These are phyloP conservation scores for Poterioochromonas sp. DNA, from an alignment of 352 stramenopile genomes.

Conservation along the genomic window DNA sequence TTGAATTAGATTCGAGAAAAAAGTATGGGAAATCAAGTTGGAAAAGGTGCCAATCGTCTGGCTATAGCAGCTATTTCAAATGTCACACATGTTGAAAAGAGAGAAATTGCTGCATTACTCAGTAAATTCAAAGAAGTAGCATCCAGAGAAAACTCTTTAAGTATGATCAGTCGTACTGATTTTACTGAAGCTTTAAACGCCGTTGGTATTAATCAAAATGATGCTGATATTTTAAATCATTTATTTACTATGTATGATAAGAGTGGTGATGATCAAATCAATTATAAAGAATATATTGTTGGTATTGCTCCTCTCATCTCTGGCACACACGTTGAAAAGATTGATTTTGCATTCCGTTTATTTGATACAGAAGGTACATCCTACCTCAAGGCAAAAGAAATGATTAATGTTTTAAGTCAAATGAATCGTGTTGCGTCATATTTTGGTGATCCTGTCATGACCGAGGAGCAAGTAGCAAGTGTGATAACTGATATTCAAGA, in stretches of 20 bases:
- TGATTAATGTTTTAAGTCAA: slow-evolving; percentile 36
- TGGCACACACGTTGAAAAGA: slow-evolving; percentile 46
- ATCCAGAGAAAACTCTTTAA: slow-evolving; percentile 42
- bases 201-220: slow-evolving; percentile 47
- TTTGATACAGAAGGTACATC: slow-evolving; percentile 42
- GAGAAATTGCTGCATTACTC: slow-evolving; percentile 39
- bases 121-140: slow-evolving; percentile 48
- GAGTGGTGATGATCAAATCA: slow-evolving; percentile 47
- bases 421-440: slow-evolving; percentile 40
- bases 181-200: slow-evolving; percentile 46
- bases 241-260: slow-evolving; percentile 50
- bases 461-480: slow-evolving; percentile 41
- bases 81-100: slow-evolving; percentile 46
- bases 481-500: slow-evolving; percentile 30
- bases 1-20: background rate
- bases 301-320: slow-evolving; percentile 44
- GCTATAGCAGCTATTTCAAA: slow-evolving; percentile 46
- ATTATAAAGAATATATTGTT: slow-evolving; percentile 49
- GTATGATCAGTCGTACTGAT: slow-evolving; percentile 47
- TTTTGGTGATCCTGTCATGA: slow-evolving; percentile 49
- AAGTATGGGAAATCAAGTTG: slow-evolving; percentile 45
- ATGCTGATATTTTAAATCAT: slow-evolving; percentile 46
- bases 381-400: slow-evolving; percentile 42
- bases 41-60: slow-evolving; percentile 45
- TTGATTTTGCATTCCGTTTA: slow-evolving; percentile 46